Evolutionary conservation across 805 yeast species (phyloP), one percentile per base, ranked within the genome.

Genomic region (Cyberlindnera xishuangbannaensis): DNA sequence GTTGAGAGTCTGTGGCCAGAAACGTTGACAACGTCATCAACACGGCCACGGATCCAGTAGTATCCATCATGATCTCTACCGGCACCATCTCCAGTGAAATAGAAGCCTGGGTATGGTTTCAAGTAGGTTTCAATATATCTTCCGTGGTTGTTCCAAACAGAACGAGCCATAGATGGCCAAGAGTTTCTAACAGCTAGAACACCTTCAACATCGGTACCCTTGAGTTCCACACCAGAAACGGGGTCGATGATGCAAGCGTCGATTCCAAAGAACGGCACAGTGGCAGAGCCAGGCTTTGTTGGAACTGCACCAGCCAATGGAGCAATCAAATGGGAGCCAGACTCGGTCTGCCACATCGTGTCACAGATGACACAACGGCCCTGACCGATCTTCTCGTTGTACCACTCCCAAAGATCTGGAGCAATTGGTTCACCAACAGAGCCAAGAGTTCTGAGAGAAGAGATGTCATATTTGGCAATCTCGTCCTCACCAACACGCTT

Each of bases 141-240:
- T 43, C 66, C 64, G 60, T 90, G 94, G 60, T 88, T 86, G 56
- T 80, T 81, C 78, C 80, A 88, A 40, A 92, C 92, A 34, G 96
- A 78, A 66, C 98, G 81, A 19, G 97, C 92, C 79, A 92, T 88
- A n/a, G 97, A 87, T 37, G 98, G 98, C 98, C 98, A 92, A 23
- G 97, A 73, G 30, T 77, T 69, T 55, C 78, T 79, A 53, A 92
- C 76, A 21, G 95, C 97, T 44, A 92, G 70, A 19, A 92, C 97
- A 64, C 98, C 98, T 62, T 87, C 97, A 37, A 86, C 96, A 52
- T 87, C 94, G 53, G 84, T 83, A 33, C 85, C 95, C 45, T 67
- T 64, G 50, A 88, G 65, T 56, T 84, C 95, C 50, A 76, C 70
- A 48, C 97, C 98, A 25, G 84, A 61, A 27, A 85, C 90, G 26